phyloP scores from a whole-genome alignment of 352 stramenopile genomes.

The Globisporangium middletonii region DNA sequence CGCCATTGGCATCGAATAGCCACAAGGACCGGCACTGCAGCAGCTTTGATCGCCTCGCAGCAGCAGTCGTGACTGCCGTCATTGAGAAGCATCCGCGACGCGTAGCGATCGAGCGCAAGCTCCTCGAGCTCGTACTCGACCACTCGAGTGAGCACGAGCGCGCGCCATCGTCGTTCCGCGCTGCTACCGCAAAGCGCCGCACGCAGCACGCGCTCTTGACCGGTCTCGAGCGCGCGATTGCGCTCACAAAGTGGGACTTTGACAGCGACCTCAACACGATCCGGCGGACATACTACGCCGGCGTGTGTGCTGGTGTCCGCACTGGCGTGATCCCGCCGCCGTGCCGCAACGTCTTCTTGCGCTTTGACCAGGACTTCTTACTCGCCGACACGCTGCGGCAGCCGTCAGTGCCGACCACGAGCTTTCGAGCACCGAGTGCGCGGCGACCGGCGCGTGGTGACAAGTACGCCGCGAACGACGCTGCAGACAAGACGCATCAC shows the following conservation, averaged over 20 bases:
- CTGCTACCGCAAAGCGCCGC: background rate
- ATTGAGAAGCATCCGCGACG: slow-evolving; percentile 20
- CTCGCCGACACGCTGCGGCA: background rate
- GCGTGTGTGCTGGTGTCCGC: slow-evolving; percentile 28
- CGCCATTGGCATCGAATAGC: background rate
- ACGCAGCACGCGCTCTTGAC: background rate
- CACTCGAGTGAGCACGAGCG: background rate
- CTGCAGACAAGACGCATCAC: background rate
- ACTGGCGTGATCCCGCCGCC: slow-evolving; percentile 35
- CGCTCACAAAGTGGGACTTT: slow-evolving; percentile 38
- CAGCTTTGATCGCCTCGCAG: slow-evolving; percentile 24
- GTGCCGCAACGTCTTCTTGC: slow-evolving; percentile 25
- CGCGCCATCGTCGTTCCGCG: too few relatives aligned
- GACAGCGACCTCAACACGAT: slow-evolving; percentile 31
- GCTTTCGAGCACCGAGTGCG: too few relatives aligned
- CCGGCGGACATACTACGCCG: slow-evolving; percentile 29
- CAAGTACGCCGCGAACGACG: background rate
- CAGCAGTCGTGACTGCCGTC: slow-evolving; percentile 10
- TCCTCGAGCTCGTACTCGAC: slow-evolving; percentile 2
- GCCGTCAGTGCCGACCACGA: background rate
- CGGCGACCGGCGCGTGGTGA: background rate
- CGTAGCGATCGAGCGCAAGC: slow-evolving; percentile 6
- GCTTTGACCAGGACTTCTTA: slow-evolving; percentile 33
- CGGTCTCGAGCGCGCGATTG: slow-evolving; percentile 22
- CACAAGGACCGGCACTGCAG: background rate